phyloP scores from a whole-genome alignment of 805 yeast genomes.

The Saccharomyces kudriavzevii region DNA sequence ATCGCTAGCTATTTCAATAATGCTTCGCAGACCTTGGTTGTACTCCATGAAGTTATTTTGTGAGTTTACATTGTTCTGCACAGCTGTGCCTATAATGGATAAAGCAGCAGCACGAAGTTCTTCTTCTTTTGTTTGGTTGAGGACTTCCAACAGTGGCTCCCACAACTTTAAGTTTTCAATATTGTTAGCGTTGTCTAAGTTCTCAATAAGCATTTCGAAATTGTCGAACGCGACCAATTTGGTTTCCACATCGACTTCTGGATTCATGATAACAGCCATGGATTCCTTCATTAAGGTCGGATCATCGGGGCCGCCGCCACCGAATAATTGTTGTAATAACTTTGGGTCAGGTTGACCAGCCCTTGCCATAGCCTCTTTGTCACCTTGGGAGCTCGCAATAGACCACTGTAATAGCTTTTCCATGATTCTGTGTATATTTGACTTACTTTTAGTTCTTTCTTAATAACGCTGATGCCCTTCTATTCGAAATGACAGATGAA shows the following conservation, averaged over 20 bases:
- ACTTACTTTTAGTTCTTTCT: not conserved
- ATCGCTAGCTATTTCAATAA: slow-evolving; percentile 36
- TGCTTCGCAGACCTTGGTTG: slow-evolving; percentile 37
- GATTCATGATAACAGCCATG: slow-evolving; percentile 48
- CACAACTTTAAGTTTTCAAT: slow-evolving; percentile 77
- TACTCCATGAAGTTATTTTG: slow-evolving; percentile 59
- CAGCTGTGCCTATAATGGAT: slow-evolving; percentile 81
- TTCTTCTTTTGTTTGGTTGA: slow-evolving; percentile 37
- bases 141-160: slow-evolving; percentile 54
- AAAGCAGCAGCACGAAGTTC: slow-evolving; percentile 53
- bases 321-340: slow-evolving; percentile 68
- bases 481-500: not conserved
- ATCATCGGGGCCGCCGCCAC: slow-evolving; percentile 70
- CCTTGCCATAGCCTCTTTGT: slow-evolving; percentile 54
- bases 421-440: slow-evolving; percentile 38
- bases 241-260: slow-evolving; percentile 52
- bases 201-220: slow-evolving; percentile 88
- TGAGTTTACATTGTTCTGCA: slow-evolving; percentile 76
- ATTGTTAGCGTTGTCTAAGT: slow-evolving; percentile 89
- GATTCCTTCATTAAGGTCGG: slow-evolving; percentile 79
- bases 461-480: not conserved
- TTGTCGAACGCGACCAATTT: slow-evolving; percentile 77
- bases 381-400: slow-evolving; percentile 64
- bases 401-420: slow-evolving; percentile 93
- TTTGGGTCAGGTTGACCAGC: slow-evolving; percentile 75